Evolutionary conservation across 2,329 filamentous ascomycete species (phyloP).

Genomic region (Phialophora tarda): DNA sequence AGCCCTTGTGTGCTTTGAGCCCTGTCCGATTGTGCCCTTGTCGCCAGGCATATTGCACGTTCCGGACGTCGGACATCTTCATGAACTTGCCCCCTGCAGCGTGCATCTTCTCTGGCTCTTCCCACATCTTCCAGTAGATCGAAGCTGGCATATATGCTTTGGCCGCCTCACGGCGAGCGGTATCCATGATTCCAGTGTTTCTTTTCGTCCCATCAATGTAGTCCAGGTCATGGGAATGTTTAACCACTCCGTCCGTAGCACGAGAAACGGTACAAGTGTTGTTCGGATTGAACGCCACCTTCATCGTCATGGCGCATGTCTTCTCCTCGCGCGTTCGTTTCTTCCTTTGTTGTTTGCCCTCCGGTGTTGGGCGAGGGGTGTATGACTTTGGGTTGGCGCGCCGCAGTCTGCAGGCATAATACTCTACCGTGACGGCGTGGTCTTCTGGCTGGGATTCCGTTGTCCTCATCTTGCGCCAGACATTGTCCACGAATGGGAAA

Average conservation of each 20-base stretch:
- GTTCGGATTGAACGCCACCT: conserved; percentile 53
- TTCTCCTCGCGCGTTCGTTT: conserved; percentile 54
- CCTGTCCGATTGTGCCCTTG: conserved; percentile 52
- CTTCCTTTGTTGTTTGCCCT: conserved; percentile 54
- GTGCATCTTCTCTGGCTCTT: conserved; percentile 51
- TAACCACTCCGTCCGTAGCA: conserved; percentile 48
- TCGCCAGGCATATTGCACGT: conserved; percentile 56
- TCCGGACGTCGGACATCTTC: conserved; percentile 55
- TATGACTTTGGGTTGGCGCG: conserved; percentile 49
- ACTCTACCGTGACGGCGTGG: conserved; percentile 51
- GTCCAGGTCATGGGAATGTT: conserved; percentile 55
- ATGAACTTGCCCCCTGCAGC: conserved; percentile 55
- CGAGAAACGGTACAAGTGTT: conserved; percentile 51
- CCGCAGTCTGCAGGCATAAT: conserved; percentile 55
- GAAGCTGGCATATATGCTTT: conserved; percentile 57
- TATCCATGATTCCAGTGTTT: conserved; percentile 56
- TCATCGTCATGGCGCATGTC: conserved; percentile 56
- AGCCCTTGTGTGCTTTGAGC: conserved; percentile 53
- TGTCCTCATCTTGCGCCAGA: conserved; percentile 55
- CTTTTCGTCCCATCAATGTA: conserved; percentile 56
- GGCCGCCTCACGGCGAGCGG: conserved; percentile 51
- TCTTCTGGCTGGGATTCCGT: conserved; percentile 37
- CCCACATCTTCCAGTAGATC: conserved; percentile 55
- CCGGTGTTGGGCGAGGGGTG: conserved; percentile 48
- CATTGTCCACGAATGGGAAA: conserved; percentile 57